Conservation (phyloP, 1,139 yeast species). For the Geotrichum restrictum region DNA sequence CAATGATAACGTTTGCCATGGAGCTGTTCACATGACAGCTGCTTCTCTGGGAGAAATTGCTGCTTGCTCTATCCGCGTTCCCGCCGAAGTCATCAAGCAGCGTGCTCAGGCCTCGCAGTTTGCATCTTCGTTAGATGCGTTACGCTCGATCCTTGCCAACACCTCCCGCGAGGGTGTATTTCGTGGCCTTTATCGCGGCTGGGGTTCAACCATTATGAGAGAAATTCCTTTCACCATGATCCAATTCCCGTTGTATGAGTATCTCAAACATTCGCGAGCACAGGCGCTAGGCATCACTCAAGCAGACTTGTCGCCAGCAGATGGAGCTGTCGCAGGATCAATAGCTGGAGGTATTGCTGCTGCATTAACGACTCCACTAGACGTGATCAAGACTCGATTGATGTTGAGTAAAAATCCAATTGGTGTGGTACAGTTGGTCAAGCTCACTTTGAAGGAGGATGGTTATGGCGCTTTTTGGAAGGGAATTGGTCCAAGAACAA, state of each 20-base stretch:
- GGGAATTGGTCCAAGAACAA: constrained; percentile 90
- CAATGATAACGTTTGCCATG: constrained; percentile 41
- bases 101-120: constrained; percentile 76
- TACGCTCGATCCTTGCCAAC: constrained; percentile 56
- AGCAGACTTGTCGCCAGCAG: constrained; percentile 52
- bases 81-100: constrained; percentile 94
- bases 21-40: constrained; percentile 68
- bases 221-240: constrained; percentile 95
- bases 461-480: constrained; percentile 65
- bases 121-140: constrained; percentile 60
- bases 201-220: constrained; percentile 85
- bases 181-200: constrained; percentile 83
- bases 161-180: constrained; percentile 72
- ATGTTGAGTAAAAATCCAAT: constrained; percentile 65
- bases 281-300: constrained; percentile 34
- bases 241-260: constrained; percentile 91
- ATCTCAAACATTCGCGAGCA: constrained; percentile 52
- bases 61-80: constrained; percentile 91
- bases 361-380: constrained; percentile 88
- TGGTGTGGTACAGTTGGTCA: constrained; percentile 39
- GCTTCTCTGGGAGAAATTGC: constrained; percentile 89
- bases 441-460: constrained; percentile 54
- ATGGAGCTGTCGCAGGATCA: constrained; percentile 93
- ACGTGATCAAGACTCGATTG: constrained; percentile 83
- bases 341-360: constrained; percentile 95